phyloP scores from a whole-genome alignment of 257 asterid genomes.

The Nicotiana paniculata region DNA sequence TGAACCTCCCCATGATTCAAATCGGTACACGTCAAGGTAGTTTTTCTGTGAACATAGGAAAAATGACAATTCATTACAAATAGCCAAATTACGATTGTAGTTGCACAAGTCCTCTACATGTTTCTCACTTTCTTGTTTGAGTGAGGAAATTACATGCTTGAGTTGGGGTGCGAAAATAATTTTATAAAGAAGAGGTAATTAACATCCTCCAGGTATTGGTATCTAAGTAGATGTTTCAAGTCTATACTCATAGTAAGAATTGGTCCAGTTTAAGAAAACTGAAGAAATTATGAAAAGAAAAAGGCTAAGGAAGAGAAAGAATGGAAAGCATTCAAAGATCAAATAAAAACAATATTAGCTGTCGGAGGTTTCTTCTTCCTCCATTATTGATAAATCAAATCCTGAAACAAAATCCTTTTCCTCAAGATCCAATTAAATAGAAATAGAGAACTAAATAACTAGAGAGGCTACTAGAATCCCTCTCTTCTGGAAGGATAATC shows the following conservation, averaged over 20 bases:
- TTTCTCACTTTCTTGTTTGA: not conserved
- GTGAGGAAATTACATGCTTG: not conserved
- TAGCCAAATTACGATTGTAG: not conserved
- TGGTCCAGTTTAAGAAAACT: not conserved
- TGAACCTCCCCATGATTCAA: slow-evolving; percentile 94
- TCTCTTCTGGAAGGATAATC: no score
- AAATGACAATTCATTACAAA: slow-evolving; percentile 1
- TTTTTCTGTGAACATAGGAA: slow-evolving; percentile 53
- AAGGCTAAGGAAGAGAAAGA: not conserved
- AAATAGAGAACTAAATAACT: no score
- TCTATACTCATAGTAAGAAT: not conserved
- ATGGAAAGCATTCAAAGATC: not conserved
- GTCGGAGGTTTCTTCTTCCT: not conserved
- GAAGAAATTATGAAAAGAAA: not conserved
- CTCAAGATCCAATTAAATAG: no score
- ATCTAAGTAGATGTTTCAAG: not conserved
- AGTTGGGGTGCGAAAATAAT: not conserved
- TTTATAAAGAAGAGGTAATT: not conserved
- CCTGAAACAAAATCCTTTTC: no score
- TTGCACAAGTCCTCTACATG: not conserved
- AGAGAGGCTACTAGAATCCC: no score
- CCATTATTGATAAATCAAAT: not conserved
- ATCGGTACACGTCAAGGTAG: slow-evolving; percentile 85
- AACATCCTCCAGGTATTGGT: not conserved
- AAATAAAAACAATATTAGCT: not conserved